Percentiles rank a stretch among this genome's conserved stretches.
These are phyloP conservation scores for Wickerhamomyces silvicola DNA, from an alignment of 805 yeast species.

Conservation along the genomic window DNA sequence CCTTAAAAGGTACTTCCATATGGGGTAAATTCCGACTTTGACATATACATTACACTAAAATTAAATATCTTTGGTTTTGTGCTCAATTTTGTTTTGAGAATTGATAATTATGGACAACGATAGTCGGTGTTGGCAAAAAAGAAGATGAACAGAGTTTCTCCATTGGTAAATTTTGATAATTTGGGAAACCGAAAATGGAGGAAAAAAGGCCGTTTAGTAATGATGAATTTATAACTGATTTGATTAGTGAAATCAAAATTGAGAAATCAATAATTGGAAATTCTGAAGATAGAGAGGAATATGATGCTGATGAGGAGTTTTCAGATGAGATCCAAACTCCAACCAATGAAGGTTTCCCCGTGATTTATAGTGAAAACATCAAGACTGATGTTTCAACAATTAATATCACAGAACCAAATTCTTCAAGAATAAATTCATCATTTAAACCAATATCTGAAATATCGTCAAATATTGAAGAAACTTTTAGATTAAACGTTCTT, in stretches of 20 bases:
- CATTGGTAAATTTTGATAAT: not conserved
- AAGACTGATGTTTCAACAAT: not conserved
- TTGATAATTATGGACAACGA: no score
- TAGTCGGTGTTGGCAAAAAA: no score
- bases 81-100: no score
- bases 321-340: not conserved
- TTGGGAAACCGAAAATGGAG: not conserved
- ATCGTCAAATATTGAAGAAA: constrained; percentile 2
- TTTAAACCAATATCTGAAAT: constrained; percentile 1
- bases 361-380: no score
- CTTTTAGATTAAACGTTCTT: constrained; percentile 5
- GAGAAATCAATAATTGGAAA: constrained; percentile 1
- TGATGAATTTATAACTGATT: constrained; percentile 4
- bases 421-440: not conserved
- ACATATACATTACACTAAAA: no score
- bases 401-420: constrained; percentile 1
- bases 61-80: no score
- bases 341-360: not conserved
- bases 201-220: constrained; percentile 1
- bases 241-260: constrained; percentile 6
- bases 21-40: no score
- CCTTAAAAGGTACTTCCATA: no score
- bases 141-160: no score
- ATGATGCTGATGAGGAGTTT: constrained; percentile 1
- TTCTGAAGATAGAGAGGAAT: not conserved